Evolutionary conservation across 495 filamentous ascomycete species (phyloP).

Genomic region (Daldinia vernicosa): DNA sequence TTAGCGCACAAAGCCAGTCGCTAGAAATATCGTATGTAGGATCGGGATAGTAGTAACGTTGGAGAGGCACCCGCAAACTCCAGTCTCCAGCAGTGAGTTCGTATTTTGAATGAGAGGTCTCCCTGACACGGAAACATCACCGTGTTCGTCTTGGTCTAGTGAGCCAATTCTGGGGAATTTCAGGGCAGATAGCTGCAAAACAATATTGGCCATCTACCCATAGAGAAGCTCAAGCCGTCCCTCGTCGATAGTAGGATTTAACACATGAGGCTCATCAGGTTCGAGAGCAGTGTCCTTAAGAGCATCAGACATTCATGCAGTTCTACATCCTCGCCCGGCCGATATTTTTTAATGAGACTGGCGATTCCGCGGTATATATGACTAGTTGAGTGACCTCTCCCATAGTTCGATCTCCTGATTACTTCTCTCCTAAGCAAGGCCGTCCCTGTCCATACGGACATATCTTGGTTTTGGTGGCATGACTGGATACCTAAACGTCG

Average conservation of each 20-base stretch:
- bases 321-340: neutral
- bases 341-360: conserved; percentile 6
- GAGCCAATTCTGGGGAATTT: neutral
- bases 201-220: neutral
- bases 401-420: conserved; percentile 36
- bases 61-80: neutral
- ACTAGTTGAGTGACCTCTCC: conserved; percentile 28
- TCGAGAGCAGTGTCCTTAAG: conserved; percentile 41
- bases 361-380: neutral
- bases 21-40: neutral
- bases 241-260: conserved; percentile 8
- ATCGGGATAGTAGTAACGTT: neutral
- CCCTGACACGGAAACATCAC: neutral
- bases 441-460: conserved; percentile 27
- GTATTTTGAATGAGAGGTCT: neutral
- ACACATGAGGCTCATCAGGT: conserved; percentile 4
- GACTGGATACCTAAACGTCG: too few species aligned
- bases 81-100: neutral
- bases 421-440: conserved; percentile 46
- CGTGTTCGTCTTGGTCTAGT: neutral
- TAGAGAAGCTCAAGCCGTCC: conserved; percentile 13
- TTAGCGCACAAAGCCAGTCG: neutral
- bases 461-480: conserved; percentile 27
- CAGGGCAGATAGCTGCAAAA: neutral
- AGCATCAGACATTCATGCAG: conserved; percentile 40